phyloP scores from a whole-genome alignment of 2,329 filamentous ascomycete species.

The Sporothrix inflata region DNA sequence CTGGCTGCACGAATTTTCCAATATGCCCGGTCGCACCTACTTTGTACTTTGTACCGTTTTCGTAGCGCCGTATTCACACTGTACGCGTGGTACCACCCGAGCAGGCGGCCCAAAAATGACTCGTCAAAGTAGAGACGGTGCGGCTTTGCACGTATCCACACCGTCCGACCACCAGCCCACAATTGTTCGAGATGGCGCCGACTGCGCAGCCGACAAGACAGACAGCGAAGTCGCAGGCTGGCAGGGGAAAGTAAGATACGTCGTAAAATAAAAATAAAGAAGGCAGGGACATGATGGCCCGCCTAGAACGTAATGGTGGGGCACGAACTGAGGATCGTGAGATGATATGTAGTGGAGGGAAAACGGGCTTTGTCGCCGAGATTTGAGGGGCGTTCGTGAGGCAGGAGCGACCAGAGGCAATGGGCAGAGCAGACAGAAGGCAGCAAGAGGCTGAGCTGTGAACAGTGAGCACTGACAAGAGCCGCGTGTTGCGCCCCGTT shows the following conservation, averaged over 20 bases:
- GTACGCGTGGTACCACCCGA: constrained; percentile 1
- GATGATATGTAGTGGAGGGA: background rate
- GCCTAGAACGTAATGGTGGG: constrained; percentile 11
- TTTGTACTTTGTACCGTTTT: background rate
- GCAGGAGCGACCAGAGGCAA: background rate
- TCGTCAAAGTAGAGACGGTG: constrained; percentile 25
- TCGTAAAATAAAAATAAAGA: constrained; percentile 1
- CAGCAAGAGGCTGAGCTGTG: background rate
- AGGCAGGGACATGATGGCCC: constrained; percentile 1
- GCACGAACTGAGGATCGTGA: constrained; percentile 16
- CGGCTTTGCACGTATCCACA: constrained; percentile 16
- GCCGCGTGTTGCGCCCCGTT: constrained; percentile 21
- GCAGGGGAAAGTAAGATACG: background rate
- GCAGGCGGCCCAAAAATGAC: constrained; percentile 13
- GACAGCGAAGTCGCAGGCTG: background rate
- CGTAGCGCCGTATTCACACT: background rate
- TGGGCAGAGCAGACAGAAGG: background rate
- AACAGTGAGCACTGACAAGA: background rate
- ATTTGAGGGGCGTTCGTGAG: background rate
- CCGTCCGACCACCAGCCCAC: constrained; percentile 15
- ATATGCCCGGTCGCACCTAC: background rate
- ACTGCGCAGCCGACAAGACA: constrained; percentile 2
- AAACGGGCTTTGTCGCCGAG: constrained; percentile 14
- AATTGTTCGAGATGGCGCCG: constrained; percentile 10
- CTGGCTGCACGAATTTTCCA: background rate